Evolutionary conservation across 164 flowering plant genomes (phyloP).

Genomic region (Chimonanthus salicifolius): DNA sequence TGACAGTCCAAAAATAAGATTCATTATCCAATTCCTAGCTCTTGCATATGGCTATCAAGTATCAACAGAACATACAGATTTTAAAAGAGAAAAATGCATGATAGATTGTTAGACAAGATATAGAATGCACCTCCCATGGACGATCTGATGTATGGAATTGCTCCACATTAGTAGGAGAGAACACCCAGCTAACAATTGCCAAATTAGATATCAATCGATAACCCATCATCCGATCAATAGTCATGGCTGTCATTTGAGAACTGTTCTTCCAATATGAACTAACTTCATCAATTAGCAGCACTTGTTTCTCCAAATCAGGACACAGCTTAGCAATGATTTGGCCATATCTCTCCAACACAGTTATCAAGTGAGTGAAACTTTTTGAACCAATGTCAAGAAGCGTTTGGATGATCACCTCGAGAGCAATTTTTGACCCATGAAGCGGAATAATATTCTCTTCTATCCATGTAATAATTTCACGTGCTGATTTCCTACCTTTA

Average conservation of each 20-base stretch:
- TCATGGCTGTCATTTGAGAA: conserved; percentile 79
- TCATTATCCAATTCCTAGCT: no score
- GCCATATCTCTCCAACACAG: conserved; percentile 95
- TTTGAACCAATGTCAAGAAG: conserved; percentile 96
- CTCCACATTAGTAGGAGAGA: conserved; percentile 64
- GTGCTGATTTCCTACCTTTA: conserved; percentile 60
- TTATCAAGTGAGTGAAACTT: conserved; percentile 94
- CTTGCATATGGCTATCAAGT: no score
- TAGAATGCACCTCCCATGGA: conserved; percentile 79
- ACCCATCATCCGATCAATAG: conserved; percentile 99
- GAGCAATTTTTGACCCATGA: conserved; percentile 63
- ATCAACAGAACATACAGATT: no score
- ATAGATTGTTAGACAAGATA: neutral
- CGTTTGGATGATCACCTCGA: conserved; percentile 70
- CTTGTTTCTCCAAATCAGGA: conserved; percentile 78
- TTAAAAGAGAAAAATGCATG: no score
- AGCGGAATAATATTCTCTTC: conserved; percentile 72
- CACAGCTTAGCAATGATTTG: conserved; percentile 80
- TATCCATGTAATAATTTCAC: conserved; percentile 75
- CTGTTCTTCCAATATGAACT: conserved; percentile 82
- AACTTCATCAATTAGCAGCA: conserved; percentile 71
- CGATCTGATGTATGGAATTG: conserved; percentile 81
- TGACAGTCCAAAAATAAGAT: no score
- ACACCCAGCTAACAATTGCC: conserved; percentile 91
- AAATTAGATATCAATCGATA: conserved; percentile 87